A percentile compares a stretch with the other conserved stretches of the same genome.
These are phyloP conservation scores for Spiraea crenata DNA, from an alignment of 331 rosid genomes.

Conservation along the genomic window DNA sequence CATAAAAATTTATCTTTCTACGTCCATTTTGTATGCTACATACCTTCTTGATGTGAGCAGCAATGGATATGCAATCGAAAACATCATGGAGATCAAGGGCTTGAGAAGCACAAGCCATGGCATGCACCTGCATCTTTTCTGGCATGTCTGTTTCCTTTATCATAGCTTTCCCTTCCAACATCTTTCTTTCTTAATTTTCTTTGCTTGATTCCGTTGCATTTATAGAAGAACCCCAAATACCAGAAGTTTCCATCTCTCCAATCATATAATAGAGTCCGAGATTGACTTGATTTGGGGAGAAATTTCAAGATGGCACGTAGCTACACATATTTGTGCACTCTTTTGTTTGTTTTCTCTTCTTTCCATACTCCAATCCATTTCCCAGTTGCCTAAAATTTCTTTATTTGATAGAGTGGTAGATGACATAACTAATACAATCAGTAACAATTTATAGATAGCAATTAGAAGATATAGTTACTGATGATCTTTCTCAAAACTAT, in stretches of 20 bases:
- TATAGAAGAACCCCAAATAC: not conserved
- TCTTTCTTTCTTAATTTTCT: conserved; percentile 15
- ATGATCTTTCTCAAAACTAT: too few relatives aligned
- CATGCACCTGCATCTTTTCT: conserved; percentile 63
- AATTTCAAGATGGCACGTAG: conserved; percentile 32
- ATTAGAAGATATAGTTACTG: too few relatives aligned
- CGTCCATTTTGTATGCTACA: not conserved
- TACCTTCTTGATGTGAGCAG: conserved; percentile 67
- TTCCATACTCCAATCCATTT: conserved; percentile 15
- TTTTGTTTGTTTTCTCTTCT: conserved; percentile 18
- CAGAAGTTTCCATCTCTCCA: not conserved
- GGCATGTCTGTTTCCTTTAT: conserved; percentile 71
- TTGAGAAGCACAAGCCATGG: conserved; percentile 70
- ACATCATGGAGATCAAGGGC: conserved; percentile 73
- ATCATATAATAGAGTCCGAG: not conserved
- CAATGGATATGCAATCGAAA: conserved; percentile 43
- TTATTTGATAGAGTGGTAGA: not conserved
- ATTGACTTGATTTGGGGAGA: conserved; percentile 2
- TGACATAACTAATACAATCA: too few relatives aligned
- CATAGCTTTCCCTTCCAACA: conserved; percentile 76
- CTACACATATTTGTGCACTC: conserved; percentile 1
- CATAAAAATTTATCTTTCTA: too few relatives aligned
- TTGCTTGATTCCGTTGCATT: not conserved
- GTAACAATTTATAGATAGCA: too few relatives aligned
- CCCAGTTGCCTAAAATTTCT: not conserved